Base-by-base conservation (phyloP, 2,329 filamentous ascomycete species). In the Phyllosticta citrichinensis region DNA sequence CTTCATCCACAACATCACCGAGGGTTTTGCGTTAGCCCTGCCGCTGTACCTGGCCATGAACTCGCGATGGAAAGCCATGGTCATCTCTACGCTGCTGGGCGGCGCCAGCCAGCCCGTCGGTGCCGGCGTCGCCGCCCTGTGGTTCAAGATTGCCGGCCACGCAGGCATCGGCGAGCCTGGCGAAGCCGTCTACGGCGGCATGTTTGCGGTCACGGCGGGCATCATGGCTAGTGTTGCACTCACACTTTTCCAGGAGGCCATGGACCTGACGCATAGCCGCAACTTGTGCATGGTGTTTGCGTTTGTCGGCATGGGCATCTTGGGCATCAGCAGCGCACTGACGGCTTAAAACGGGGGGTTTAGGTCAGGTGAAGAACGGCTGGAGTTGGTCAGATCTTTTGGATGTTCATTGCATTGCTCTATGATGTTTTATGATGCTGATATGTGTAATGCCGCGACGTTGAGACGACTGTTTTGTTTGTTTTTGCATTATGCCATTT, bases 1-100 rank as follows among this genome's bases (percentile, higher is more conserved):
- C 8, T 96, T 96, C 71, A 93, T 99, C 62, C 94, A 99, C 80
- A 99, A 97, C 76, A 96, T 99, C 69, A 92, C 91, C 27, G 94
- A 99, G 76, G 94, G 94, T 1, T 97, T 97, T 71, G 90, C 92
- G 64, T 88, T 99, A 82, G 91, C 91, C 0, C 77, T 99, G 0
- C 94, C 94, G 0, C 80, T 99, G 0, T 99, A 96, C 74, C 88
- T 99, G 68, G 94, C 94, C 1, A 83, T 97, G 33, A 83, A 87
- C 64, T 93, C 86, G 62, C 87, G 91, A 54, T 77, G 84, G 70
- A 87, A 86, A 67, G 93, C 94, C 19, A 94, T 97, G 77, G 75
- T 88, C 62, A 95, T 90, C 86, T 87, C 89, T 4, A 87, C 88
- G 10, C 72, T 96, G 0, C 79, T 99, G 0, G 94, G 94, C 11